Percentiles rank a stretch among this genome's conserved stretches.
Evolutionary conservation across 2,329 filamentous ascomycete genomes (phyloP).

Genomic region (Penicillium aurantiogriseum): DNA sequence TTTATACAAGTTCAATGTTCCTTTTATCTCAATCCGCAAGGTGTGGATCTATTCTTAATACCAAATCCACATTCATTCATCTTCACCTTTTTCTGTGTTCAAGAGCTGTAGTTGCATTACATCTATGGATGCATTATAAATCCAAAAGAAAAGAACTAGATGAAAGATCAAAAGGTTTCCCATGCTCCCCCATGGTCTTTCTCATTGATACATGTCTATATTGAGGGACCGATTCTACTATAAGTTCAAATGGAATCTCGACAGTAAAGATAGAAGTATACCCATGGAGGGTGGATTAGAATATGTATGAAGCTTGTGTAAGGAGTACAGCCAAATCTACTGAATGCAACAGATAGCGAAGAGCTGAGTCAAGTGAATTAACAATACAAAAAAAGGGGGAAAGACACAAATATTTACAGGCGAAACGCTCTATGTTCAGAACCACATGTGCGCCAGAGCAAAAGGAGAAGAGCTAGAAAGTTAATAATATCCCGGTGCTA

Average conservation of each 20-base stretch:
- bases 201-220: not conserved
- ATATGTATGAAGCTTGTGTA: not conserved
- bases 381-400: not conserved
- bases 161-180: not conserved
- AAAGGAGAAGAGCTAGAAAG: not conserved
- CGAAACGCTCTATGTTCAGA: slow-evolving; percentile 28
- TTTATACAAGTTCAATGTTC: not conserved
- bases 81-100: not conserved
- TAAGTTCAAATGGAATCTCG: not conserved
- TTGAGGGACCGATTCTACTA: not conserved
- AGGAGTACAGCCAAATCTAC: not conserved
- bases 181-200: not conserved
- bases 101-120: not conserved
- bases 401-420: slow-evolving; percentile 22
- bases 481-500: slow-evolving; percentile 13
- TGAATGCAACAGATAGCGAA: not conserved
- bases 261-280: not conserved
- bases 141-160: no score
- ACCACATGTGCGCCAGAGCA: slow-evolving; percentile 21
- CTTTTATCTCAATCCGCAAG: not conserved
- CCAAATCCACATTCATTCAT: not conserved
- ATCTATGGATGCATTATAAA: not conserved
- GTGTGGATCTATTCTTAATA: not conserved
- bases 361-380: not conserved
- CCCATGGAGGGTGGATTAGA: not conserved